Evolutionary conservation across 805 yeast genomes (phyloP).

Genomic region (Zygoascus tannicola): DNA sequence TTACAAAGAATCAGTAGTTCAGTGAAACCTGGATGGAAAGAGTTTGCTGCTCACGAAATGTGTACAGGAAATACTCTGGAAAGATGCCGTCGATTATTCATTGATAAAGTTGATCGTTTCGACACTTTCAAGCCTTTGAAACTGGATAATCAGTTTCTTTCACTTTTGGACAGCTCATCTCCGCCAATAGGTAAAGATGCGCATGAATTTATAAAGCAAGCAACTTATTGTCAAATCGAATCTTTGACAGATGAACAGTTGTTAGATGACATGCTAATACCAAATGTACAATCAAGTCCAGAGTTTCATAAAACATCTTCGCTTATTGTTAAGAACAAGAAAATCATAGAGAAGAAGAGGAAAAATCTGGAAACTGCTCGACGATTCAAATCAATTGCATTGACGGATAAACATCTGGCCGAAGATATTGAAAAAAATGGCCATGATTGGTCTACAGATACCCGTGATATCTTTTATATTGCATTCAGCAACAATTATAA

Average conservation of each 20-base stretch:
- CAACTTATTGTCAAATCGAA: neutral
- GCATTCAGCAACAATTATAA: too few relatives aligned
- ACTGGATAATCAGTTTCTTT: neutral
- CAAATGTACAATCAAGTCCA: neutral
- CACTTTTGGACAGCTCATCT: neutral
- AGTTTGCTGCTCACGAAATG: slow-evolving; percentile 6
- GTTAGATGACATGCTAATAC: neutral
- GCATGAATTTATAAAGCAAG: neutral
- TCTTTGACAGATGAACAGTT: neutral
- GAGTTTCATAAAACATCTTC: neutral
- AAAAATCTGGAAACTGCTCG: neutral
- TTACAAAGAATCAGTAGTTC: neutral
- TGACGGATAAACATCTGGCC: neutral
- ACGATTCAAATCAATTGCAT: neutral
- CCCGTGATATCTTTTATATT: neutral
- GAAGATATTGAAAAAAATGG: neutral
- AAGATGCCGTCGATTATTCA: slow-evolving; percentile 13
- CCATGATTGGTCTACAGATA: neutral
- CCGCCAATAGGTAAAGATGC: neutral
- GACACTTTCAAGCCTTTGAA: neutral
- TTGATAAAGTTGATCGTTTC: neutral
- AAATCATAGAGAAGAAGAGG: neutral
- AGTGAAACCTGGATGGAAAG: slow-evolving; percentile 8
- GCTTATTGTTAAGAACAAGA: neutral
- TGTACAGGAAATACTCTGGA: slow-evolving; percentile 9